Conservation (phyloP, 345 rosid species). For the Citrus reticulata region DNA sequence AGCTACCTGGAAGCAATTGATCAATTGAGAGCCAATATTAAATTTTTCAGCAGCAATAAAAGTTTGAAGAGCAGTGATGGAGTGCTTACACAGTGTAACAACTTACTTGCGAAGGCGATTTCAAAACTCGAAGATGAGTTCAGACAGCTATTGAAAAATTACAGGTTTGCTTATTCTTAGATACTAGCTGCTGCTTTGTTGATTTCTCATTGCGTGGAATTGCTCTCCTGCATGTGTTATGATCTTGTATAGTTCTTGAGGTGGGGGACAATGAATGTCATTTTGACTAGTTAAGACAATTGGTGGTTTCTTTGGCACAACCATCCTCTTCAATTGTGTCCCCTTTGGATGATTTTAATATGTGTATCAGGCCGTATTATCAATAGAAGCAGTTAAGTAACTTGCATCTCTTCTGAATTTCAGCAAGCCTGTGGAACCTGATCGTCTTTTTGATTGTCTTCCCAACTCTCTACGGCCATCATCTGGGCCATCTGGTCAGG, state of each 20-base stretch:
- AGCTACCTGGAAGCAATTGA: slow-evolving; percentile 89
- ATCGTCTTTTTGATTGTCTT: slow-evolving; percentile 77
- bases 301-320: background rate
- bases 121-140: slow-evolving; percentile 95
- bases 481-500: slow-evolving; percentile 38
- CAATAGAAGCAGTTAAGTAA: background rate
- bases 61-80: slow-evolving; percentile 59
- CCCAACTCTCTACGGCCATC: slow-evolving; percentile 75
- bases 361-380: background rate
- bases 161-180: slow-evolving; percentile 53
- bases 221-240: background rate
- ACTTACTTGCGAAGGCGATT: slow-evolving; percentile 71
- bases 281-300: background rate
- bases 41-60: slow-evolving; percentile 66
- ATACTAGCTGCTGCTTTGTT: background rate
- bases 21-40: slow-evolving; percentile 62
- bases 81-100: slow-evolving; percentile 63
- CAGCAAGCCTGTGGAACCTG: slow-evolving; percentile 98
- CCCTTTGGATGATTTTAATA: background rate
- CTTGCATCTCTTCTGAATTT: slow-evolving; percentile 12
- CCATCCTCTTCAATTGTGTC: background rate
- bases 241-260: background rate
- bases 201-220: background rate
- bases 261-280: background rate
- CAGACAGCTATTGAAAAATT: slow-evolving; percentile 61